Conservation (phyloP, 805 yeast species). For the Brettanomyces anomalus region DNA sequence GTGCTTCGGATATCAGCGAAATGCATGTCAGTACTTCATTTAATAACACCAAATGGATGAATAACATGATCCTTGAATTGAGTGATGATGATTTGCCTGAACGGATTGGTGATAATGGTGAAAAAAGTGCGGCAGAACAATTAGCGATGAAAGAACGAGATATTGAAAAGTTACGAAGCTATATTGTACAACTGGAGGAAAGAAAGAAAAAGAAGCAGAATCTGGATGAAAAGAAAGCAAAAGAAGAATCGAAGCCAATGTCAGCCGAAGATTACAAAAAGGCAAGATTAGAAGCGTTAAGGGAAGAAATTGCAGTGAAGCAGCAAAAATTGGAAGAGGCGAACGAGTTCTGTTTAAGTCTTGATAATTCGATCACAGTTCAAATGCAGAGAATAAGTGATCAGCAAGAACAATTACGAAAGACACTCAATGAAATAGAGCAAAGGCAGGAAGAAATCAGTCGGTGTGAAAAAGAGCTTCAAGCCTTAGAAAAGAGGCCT, state of each 20-base stretch:
- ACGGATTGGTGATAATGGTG: not conserved
- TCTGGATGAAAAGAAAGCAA: too few species aligned
- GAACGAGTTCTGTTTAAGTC: not conserved
- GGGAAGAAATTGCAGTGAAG: not conserved
- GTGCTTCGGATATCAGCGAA: too few species aligned
- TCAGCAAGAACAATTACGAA: not conserved
- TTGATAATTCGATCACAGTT: not conserved
- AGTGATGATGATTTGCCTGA: conserved; percentile 35
- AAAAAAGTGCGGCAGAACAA: conserved; percentile 1
- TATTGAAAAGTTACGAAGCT: not conserved
- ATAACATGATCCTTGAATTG: conserved; percentile 10
- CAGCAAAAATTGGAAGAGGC: not conserved
- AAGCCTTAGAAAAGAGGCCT: not conserved
- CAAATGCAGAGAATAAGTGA: not conserved
- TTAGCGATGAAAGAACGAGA: not conserved
- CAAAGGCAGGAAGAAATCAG: not conserved
- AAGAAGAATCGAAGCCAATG: not conserved
- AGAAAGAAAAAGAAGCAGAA: not conserved
- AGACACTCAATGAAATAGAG: not conserved
- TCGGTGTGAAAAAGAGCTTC: not conserved
- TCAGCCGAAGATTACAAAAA: not conserved
- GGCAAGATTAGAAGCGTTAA: not conserved
- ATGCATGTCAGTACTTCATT: not conserved
- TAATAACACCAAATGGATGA: conserved; percentile 8
- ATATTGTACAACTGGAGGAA: not conserved